Base-by-base conservation (phyloP, 345 rosid genomes). In the Salix exigua region DNA sequence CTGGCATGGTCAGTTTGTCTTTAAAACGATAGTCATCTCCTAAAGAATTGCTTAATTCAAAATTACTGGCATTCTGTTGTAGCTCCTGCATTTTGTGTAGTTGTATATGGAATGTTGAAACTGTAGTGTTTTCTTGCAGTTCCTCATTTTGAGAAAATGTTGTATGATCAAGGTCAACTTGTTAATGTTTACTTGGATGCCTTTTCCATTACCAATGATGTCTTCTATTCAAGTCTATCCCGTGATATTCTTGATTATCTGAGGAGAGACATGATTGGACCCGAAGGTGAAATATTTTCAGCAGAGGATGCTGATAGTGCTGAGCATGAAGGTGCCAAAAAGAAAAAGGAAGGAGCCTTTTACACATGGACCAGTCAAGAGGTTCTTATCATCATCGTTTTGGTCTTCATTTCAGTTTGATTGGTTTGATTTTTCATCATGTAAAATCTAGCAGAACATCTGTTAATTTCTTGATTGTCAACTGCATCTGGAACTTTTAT, bases 111-210 rank as follows among this genome's bases (percentile, higher is more conserved):
- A 4, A 11, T 25, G 16, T 64, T 48, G 53, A 63, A 68, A 77
- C 62, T 68, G 50, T 76, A 14, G 44, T 35, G 37, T 70, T 73
- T 77, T 62, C 78, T 81, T 77, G 92, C 90, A 95, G 99, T 95
- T 85, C 99, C 99, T 21, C 99, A 95, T 87, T 95, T 95, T 80
- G 99, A 95, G 89, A 95, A 95, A 79, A 95, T 95, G 97, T 46
- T 95, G 77, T 93, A 93, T 73, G 97, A 93, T 84, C 97, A 93
- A 78, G 99, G 97, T 62, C 97, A 95, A 71, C 92, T 93, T 78
- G 91, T 86, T 31, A 93, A 88, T 40, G 89, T 88, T 73, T 91
- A 89, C 79, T 88, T 91, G 72, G 99, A 95, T 79, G 91, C 92
- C 40, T 95, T 92, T 66, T 83, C 87, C 79, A 84, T 91, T 66